Conservation (phyloP, 2,329 filamentous ascomycete species). For the Cladorrhinum sp. region DNA sequence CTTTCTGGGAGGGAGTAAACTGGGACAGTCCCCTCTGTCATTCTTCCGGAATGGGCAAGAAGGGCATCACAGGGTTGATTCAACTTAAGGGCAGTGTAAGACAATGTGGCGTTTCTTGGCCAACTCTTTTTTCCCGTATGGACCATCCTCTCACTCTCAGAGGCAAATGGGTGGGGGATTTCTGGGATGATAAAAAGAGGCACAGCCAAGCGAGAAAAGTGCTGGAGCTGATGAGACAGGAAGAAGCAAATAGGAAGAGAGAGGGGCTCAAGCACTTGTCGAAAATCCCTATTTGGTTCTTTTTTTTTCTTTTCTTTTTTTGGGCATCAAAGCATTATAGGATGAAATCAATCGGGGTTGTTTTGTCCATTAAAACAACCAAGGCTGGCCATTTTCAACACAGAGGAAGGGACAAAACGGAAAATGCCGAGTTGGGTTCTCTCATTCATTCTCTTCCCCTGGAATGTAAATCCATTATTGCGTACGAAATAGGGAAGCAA, state of each 20-base stretch:
- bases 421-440: too few species aligned
- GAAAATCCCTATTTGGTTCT: neutral
- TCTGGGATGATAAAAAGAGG: neutral
- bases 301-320: neutral
- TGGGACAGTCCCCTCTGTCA: neutral
- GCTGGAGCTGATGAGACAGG: neutral
- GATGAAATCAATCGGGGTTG: too few species aligned
- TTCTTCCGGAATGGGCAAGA: neutral
- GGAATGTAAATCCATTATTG: too few species aligned
- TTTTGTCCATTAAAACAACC: too few species aligned
- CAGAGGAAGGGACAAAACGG: too few species aligned
- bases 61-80: neutral
- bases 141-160: neutral
- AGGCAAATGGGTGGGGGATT: neutral
- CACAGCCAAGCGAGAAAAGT: neutral
- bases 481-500: too few species aligned
- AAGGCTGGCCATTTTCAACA: too few species aligned
- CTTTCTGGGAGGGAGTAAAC: neutral
- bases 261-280: neutral
- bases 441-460: too few species aligned
- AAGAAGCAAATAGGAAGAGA: neutral
- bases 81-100: neutral
- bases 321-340: neutral
- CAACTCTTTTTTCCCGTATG: neutral
- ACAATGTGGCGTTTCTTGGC: neutral